Evolutionary conservation across 306 rosid genomes (phyloP), one percentile per base, ranked within the genome.

Genomic region (Cucurbita maxima): DNA sequence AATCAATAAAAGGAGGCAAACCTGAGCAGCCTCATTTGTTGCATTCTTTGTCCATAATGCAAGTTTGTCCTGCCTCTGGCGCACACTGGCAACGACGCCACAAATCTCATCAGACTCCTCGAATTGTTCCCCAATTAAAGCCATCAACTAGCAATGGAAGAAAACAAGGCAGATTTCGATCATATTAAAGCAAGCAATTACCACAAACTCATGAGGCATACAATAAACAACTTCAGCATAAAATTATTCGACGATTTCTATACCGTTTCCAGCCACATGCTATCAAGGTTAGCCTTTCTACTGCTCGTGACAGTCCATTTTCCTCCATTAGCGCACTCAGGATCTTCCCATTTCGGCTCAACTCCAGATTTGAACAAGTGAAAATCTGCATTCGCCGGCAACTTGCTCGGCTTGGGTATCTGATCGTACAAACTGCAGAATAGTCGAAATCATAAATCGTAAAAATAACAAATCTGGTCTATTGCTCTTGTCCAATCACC

Each of bases 341-440:
- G 99, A 87, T 91, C 99, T 86, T 95, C 99, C 97, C 97, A 95
- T 71, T 95, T 95, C 18, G 99, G 99, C 61, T 91, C 97, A 83
- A 88, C 48, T 77, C 99, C 97, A 78, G 88, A 72, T 85, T 83
- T 89, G 81, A 91, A 95, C 88, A 95, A 59, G 79, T 95, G 99
- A 59, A 95, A 86, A 20, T 91, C 97, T 4, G 89, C 96, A 76
- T 81, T 80, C 0, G 56, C 77, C 51, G 82, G 85, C 73, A 95
- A 80, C 77, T 91, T 89, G 84, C 97, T 84, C 13, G 99, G 99
- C 84, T 89, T 88, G 84, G 91, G 85, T 83, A 89, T 77, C 85
- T 91, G 92, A 55, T 91, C 96, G 79, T 89, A 84, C 76, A 91
- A 79, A 76, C 99, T 86, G 84, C 81, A 81, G 6, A 57, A 75